Evolutionary conservation across 352 stramenopile species (phyloP).

Genomic region (Phytopythium helicoides): DNA sequence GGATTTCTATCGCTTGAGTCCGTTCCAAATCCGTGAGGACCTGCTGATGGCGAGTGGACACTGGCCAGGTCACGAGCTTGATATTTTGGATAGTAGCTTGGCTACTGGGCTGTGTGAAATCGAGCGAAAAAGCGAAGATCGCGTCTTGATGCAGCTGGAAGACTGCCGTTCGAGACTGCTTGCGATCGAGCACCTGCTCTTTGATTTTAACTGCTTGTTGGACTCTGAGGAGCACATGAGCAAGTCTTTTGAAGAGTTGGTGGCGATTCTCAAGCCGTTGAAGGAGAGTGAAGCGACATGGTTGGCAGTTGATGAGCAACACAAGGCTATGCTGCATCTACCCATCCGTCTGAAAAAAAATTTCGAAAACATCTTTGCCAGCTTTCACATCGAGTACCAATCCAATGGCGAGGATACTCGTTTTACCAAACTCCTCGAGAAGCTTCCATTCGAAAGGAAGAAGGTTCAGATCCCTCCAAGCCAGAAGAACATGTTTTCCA

Average conservation of each 20-base stretch:
- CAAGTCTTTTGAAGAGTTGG: neutral
- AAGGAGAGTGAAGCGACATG: conserved; percentile 13
- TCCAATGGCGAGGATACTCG: neutral
- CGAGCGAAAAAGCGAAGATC: conserved; percentile 18
- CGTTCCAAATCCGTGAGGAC: neutral
- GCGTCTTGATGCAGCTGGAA: conserved; percentile 15
- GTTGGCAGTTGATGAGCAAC: conserved; percentile 9
- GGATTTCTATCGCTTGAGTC: neutral
- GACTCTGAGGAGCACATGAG: conserved; percentile 6
- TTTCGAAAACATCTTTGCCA: conserved; percentile 16
- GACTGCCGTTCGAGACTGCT: conserved; percentile 18
- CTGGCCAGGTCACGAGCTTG: conserved; percentile 8
- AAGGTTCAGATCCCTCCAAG: neutral
- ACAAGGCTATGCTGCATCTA: conserved; percentile 12
- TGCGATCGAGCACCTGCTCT: conserved; percentile 15
- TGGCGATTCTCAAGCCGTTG: conserved; percentile 9
- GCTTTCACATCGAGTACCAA: conserved; percentile 9
- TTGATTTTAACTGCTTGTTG: conserved; percentile 31
- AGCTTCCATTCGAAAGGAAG: neutral
- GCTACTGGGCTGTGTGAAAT: conserved; percentile 14
- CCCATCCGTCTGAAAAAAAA: conserved; percentile 30
- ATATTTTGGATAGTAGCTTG: conserved; percentile 17
- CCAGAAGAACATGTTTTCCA: neutral
- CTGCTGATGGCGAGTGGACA: neutral
- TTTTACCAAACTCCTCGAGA: neutral